Evolutionary conservation across 495 filamentous ascomycete species (phyloP), one percentile per base, ranked within the genome.

Genomic region (Xylaria sp.): DNA sequence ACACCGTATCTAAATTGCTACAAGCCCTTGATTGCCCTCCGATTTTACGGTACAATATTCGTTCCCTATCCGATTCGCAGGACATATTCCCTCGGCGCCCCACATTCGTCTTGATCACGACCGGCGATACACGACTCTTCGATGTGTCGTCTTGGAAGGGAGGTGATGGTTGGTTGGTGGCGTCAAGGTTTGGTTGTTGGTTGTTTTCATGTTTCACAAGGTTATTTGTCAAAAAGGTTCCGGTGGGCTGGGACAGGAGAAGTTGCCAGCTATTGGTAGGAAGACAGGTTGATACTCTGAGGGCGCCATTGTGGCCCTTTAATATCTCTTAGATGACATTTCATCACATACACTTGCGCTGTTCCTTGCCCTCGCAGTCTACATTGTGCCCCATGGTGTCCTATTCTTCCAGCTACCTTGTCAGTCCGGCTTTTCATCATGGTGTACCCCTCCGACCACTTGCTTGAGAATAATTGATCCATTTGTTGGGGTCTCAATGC

Each of bases 1-100:
- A 80, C 92, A 94, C 83, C 89, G 92, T 35, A 89, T 91, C 74
- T 90, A 82, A 52, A 26, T 29, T 37, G 61, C 44, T 50, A 59
- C 69, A 59, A 12, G 52, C 26, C 53, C 53, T 48, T 59, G 48
- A 66, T 71, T 66, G 69, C 69, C 62, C 57, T 43, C 61, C 69
- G 61, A 65, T 59, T 71, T 31, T n/a, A 46, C 50, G 46, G 69
- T 63, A 58, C 61, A 52, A 66, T 65, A 59, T 33, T n/a, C 37
- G 58, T 63, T 61, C 53, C 48, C 43, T 43, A 68, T 48, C 53
- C 40, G 50, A 59, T 61, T 52, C 43, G 41, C 66, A 44, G 66
- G 55, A 68, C 41, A 33, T 40, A 35, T 66, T 52, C 52, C 41
- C 53, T 52, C 69, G 26, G 26, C 53, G 50, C 69, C 37, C 26